Percentiles rank a stretch among this genome's conserved stretches.
These are phyloP conservation scores for Dentipellis sp. DNA, from an alignment of 768 basidiomycete species.

Conservation along the genomic window DNA sequence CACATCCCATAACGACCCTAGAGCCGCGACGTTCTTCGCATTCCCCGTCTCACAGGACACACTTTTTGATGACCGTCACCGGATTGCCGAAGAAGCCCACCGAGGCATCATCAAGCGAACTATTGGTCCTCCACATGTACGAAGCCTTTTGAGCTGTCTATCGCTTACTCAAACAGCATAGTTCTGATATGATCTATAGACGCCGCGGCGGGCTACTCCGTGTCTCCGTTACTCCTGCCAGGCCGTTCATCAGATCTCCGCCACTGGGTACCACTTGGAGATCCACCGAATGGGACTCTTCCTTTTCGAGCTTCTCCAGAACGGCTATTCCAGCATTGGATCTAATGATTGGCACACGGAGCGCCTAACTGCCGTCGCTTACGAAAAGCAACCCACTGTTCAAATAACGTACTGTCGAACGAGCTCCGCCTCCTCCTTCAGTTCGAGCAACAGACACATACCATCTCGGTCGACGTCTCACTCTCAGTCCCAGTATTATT, in stretches of 20 bases:
- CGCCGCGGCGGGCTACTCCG: not conserved
- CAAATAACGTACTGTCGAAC: not conserved
- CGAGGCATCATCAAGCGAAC: not conserved
- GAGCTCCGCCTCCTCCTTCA: not conserved
- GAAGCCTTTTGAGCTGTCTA: not conserved
- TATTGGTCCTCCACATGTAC: not conserved
- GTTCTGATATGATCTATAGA: slow-evolving; percentile 10
- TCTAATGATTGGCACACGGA: not conserved
- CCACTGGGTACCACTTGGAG: not conserved
- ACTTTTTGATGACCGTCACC: not conserved
- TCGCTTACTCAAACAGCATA: not conserved
- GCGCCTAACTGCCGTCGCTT: not conserved
- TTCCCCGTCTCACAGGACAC: not conserved
- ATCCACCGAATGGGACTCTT: not conserved
- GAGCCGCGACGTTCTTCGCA: not conserved
- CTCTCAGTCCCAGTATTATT: slow-evolving; percentile 8
- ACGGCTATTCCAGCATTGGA: not conserved
- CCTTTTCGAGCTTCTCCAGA: not conserved
- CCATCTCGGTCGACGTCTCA: slow-evolving; percentile 10
- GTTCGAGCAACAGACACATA: slow-evolving; percentile 10
- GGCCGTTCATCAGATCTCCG: not conserved
- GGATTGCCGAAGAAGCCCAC: not conserved
- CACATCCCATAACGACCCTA: not conserved
- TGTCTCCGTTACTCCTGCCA: not conserved
- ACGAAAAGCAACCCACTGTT: not conserved